phyloP scores from a whole-genome alignment of 345 rosid genomes.

The Stellera chamaejasme region DNA sequence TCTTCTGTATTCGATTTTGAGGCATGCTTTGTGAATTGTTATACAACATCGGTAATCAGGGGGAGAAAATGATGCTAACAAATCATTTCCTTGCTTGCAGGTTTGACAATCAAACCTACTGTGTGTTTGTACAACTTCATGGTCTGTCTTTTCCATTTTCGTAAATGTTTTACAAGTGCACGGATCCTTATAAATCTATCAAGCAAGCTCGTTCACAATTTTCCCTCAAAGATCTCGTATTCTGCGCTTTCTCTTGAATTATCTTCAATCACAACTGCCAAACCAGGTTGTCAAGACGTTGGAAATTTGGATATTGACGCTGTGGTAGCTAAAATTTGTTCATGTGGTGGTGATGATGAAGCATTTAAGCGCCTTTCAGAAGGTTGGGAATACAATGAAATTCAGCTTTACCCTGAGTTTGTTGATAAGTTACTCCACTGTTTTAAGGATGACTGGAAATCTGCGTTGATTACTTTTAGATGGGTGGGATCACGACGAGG shows the following conservation, averaged over 20 bases:
- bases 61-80: no score
- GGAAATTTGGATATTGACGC: constrained; percentile 20
- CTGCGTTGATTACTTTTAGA: constrained; percentile 59
- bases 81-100: no score
- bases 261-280: constrained; percentile 6
- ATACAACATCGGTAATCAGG: no score
- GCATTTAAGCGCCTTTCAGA: constrained; percentile 28
- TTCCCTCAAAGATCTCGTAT: constrained; percentile 15
- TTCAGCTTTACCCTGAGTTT: constrained; percentile 35
- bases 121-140: no score
- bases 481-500: constrained; percentile 55
- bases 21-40: no score
- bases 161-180: constrained; percentile 17
- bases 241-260: constrained; percentile 16
- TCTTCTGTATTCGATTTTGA: no score
- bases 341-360: constrained; percentile 40
- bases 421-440: constrained; percentile 44
- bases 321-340: constrained; percentile 24
- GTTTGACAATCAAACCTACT: no score
- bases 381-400: constrained; percentile 27
- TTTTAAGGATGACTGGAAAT: constrained; percentile 81
- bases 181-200: constrained; percentile 12
- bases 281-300: constrained; percentile 9
- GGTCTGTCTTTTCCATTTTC: background rate
- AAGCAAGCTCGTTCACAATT: constrained; percentile 11